Evolutionary conservation across 208 protist genomes (phyloP).

Genomic region (Crithidia mellificae): DNA sequence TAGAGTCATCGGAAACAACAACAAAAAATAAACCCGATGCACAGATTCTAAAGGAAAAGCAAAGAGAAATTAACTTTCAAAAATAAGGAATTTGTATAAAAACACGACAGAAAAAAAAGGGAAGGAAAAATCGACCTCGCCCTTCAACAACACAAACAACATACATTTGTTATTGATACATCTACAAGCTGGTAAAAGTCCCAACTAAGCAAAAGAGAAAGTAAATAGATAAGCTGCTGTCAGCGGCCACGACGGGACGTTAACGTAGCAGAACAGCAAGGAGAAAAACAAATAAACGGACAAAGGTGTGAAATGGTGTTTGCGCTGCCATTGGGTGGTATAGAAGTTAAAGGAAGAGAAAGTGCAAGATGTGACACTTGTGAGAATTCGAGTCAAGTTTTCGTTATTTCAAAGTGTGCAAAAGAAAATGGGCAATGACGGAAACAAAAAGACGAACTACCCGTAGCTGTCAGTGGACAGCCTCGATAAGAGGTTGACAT

Average conservation of each 20-base stretch:
- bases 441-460: too few species aligned
- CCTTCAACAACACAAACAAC: constrained; percentile 6
- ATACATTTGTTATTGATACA: constrained; percentile 12
- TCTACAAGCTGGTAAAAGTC: background rate
- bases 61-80: background rate
- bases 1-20: constrained; percentile 1
- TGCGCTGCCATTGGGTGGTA: too few species aligned
- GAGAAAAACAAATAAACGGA: constrained; percentile 5
- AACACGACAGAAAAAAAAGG: constrained; percentile 10
- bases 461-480: too few species aligned
- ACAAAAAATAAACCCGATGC: background rate
- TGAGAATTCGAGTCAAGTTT: too few species aligned
- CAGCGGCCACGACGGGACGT: background rate
- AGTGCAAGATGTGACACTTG: too few species aligned
- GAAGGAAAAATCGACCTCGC: constrained; percentile 19
- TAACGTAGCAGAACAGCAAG: constrained; percentile 3
- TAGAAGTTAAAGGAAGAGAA: too few species aligned
- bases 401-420: too few species aligned
- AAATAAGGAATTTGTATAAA: background rate
- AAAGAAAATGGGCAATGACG: too few species aligned
- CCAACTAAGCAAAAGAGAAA: background rate
- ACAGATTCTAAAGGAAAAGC: background rate
- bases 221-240: too few species aligned
- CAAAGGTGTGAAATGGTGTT: too few species aligned
- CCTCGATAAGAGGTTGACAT: too few species aligned